Base-by-base conservation (phyloP, 768 basidiomycete genomes). In the Suillus tomentosus region DNA sequence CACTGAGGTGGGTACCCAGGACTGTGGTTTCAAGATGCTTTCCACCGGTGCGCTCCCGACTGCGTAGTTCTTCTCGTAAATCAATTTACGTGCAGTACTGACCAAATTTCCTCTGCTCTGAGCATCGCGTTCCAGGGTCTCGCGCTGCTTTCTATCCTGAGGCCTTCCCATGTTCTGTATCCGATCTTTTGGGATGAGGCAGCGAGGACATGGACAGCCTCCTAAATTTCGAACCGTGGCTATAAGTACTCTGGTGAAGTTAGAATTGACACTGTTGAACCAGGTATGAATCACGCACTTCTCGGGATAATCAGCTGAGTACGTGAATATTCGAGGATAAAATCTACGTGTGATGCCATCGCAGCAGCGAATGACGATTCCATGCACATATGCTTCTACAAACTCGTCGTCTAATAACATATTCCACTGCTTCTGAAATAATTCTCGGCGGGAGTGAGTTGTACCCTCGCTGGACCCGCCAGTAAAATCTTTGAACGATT, bases 161-260 rank as follows among this genome's bases (percentile, higher is more conserved):
- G 22, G 4, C 1, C 51, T 68, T 0, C 68, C 67, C 2, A 72
- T 19, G 1, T 24, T 54, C 0, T 63, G 37, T 0, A 74, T 64
- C 2, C 62, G 15, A 5, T 53, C 48, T 45, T 67, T 67, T 17
- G 54, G n/a, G 0, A 74, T 62, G 0, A 67, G 58, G 60, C 75
- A 76, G 1, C 65, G 64, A 15, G 75, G 72, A 39, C 75, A 76
- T 66, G 73, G 73, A 45, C 73, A 74, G 11, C 36, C 48, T 0
- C 72, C 74, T 5, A 70, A 24, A 17, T 74, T 66, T 11, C 65
- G 65, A 9, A 75, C 62, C 9, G 55, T 66, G 0, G 71, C 71
- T 13, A 76, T 40, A 3, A 76, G 63, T 2, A 71, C 68, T 64
- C 71, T 70, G 11, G 13, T 3, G 1, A 54, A 24, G 53, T 15